phyloP scores from a whole-genome alignment of 179 eudicot species.

The Corrigiola litoralis region DNA sequence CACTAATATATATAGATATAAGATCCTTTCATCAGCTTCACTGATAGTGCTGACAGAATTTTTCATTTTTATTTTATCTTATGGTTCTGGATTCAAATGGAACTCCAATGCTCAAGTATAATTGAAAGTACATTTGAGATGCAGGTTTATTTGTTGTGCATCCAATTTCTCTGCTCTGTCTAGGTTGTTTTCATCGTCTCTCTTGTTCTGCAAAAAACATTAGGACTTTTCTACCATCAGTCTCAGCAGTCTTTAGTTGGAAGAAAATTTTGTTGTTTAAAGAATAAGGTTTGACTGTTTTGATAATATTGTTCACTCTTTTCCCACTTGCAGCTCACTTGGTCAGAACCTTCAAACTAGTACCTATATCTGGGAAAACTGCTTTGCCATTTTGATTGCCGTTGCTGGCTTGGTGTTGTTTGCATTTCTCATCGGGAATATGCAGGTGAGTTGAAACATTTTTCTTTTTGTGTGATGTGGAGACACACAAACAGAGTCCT shows the following conservation, averaged over 20 bases:
- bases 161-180: not conserved
- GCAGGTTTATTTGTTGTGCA: not conserved
- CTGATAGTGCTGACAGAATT: too few relatives aligned
- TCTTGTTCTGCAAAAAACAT: too few relatives aligned
- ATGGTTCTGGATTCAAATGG: too few relatives aligned
- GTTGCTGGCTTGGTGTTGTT: conserved; percentile 90
- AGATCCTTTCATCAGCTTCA: too few relatives aligned
- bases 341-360: conserved; percentile 95
- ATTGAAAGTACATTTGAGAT: not conserved
- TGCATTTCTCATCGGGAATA: conserved; percentile 90
- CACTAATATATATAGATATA: too few relatives aligned
- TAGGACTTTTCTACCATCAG: too few relatives aligned
- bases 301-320: conserved; percentile 12
- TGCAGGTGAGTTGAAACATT: conserved; percentile 58
- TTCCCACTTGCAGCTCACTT: conserved; percentile 63
- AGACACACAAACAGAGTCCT: not conserved
- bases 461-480: not conserved
- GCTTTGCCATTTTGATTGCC: conserved; percentile 78
- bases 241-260: too few relatives aligned
- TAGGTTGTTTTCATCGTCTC: not conserved
- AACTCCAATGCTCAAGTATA: too few relatives aligned
- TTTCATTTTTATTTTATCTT: too few relatives aligned
- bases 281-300: not conserved
- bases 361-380: conserved; percentile 73
- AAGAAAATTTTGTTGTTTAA: not conserved